Evolutionary conservation across 2,329 filamentous ascomycete genomes (phyloP).

Genomic region (Dothistroma septosporum): DNA sequence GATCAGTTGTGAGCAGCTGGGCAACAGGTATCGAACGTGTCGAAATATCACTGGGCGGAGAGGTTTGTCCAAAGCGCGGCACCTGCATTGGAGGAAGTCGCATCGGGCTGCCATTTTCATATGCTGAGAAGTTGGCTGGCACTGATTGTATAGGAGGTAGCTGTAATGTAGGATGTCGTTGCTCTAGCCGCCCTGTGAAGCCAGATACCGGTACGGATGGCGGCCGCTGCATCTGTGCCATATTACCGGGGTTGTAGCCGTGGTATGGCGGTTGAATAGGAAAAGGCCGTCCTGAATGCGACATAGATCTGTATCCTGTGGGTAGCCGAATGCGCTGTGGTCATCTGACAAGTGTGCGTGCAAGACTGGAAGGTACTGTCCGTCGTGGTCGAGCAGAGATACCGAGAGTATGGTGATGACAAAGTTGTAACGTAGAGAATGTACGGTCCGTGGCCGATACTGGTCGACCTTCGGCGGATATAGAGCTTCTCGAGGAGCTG

Average conservation of each 20-base stretch:
- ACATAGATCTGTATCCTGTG: slow-evolving; percentile 23
- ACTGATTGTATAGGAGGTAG: slow-evolving; percentile 35
- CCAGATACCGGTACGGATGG: slow-evolving; percentile 39
- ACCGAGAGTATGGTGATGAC: not conserved
- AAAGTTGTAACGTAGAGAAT: not conserved
- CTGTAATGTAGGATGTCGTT: slow-evolving; percentile 38
- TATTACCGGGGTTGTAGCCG: slow-evolving; percentile 35
- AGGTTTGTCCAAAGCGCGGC: slow-evolving; percentile 34
- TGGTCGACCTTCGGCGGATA: not conserved
- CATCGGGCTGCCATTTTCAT: slow-evolving; percentile 19
- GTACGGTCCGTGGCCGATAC: slow-evolving; percentile 1
- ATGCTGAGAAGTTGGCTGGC: slow-evolving; percentile 5
- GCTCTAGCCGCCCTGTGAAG: slow-evolving; percentile 39
- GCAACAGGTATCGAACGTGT: slow-evolving; percentile 23
- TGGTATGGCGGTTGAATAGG: slow-evolving; percentile 40
- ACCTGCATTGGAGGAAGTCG: slow-evolving; percentile 39
- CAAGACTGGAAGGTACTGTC: not conserved
- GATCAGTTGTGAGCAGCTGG: slow-evolving; percentile 26
- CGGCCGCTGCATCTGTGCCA: slow-evolving; percentile 46
- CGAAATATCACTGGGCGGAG: slow-evolving; percentile 10
- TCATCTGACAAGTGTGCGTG: not conserved
- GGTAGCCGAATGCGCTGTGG: not conserved
- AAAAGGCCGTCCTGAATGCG: slow-evolving; percentile 33
- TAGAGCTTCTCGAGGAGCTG: slow-evolving; percentile 5
- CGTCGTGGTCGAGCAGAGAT: not conserved